These are phyloP conservation scores for Penicillium hesseltinei DNA, from an alignment of 2,329 filamentous ascomycete species.

Conservation along the genomic window DNA sequence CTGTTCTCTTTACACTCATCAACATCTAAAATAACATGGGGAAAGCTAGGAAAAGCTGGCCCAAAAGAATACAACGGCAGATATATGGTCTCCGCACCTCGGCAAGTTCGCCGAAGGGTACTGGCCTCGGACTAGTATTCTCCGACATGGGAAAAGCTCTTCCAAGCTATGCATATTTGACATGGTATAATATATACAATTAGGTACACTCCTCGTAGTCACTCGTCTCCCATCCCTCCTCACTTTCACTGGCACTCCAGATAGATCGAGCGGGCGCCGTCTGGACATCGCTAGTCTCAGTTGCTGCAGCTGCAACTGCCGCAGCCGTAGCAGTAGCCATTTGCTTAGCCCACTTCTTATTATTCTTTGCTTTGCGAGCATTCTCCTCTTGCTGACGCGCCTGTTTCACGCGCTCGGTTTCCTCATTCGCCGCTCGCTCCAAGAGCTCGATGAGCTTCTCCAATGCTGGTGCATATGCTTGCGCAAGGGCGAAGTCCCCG, in stretches of 20 bases:
- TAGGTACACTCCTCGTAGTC: constrained; percentile 16
- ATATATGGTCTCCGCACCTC: constrained; percentile 6
- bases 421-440: constrained; percentile 33
- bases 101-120: background rate
- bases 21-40: background rate
- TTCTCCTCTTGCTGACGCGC: constrained; percentile 24
- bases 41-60: background rate
- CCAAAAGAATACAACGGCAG: background rate
- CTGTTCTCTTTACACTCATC: background rate
- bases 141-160: background rate
- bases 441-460: constrained; percentile 51
- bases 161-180: background rate
- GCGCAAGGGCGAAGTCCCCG: constrained; percentile 57
- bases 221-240: constrained; percentile 36
- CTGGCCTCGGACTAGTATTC: background rate
- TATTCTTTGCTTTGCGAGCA: constrained; percentile 21
- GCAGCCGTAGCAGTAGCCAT: constrained; percentile 8
- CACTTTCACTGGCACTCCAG: constrained; percentile 40
- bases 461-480: constrained; percentile 57
- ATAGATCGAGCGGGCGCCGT: constrained; percentile 18
- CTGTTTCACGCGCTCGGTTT: constrained; percentile 26
- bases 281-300: constrained; percentile 7
- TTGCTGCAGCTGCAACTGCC: constrained; percentile 6
- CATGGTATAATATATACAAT: constrained; percentile 3
- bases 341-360: constrained; percentile 25